Percentiles rank a stretch among this genome's conserved stretches.
These are phyloP conservation scores for Apophysomyces trapeziformis DNA, from an alignment of 371 early-diverging fungal species.

Conservation along the genomic window DNA sequence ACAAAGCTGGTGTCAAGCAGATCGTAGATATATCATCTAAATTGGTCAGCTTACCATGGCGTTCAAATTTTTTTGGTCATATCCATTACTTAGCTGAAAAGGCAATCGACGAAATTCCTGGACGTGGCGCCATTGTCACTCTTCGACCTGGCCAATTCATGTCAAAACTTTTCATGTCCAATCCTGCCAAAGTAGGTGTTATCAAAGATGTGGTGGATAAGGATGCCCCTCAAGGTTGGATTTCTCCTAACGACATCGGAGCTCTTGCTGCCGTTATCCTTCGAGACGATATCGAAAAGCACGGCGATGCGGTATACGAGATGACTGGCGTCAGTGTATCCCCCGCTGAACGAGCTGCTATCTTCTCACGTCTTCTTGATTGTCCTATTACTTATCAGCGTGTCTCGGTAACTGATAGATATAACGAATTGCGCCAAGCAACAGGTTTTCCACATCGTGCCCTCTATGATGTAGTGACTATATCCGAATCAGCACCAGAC, in stretches of 20 bases:
- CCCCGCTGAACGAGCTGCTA: neutral
- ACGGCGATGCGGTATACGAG: constrained; percentile 22
- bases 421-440: neutral
- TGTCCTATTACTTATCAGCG: constrained; percentile 8
- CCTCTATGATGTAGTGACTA: neutral
- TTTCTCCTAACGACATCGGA: constrained; percentile 23
- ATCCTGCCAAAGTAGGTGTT: neutral
- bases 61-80: constrained; percentile 15
- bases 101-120: constrained; percentile 20
- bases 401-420: constrained; percentile 3
- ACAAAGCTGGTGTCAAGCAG: constrained; percentile 39
- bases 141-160: constrained; percentile 43
- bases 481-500: neutral
- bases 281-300: constrained; percentile 24
- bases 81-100: constrained; percentile 25
- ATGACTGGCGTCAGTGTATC: constrained; percentile 15
- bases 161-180: constrained; percentile 24
- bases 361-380: constrained; percentile 1
- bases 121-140: constrained; percentile 26
- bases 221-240: constrained; percentile 16
- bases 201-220: constrained; percentile 9
- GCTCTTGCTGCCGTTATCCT: constrained; percentile 16
- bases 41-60: constrained; percentile 23
- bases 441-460: neutral
- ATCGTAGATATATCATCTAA: constrained; percentile 35